Evolutionary conservation across 257 asterid species (phyloP).

Genomic region (Perilla frutescens): DNA sequence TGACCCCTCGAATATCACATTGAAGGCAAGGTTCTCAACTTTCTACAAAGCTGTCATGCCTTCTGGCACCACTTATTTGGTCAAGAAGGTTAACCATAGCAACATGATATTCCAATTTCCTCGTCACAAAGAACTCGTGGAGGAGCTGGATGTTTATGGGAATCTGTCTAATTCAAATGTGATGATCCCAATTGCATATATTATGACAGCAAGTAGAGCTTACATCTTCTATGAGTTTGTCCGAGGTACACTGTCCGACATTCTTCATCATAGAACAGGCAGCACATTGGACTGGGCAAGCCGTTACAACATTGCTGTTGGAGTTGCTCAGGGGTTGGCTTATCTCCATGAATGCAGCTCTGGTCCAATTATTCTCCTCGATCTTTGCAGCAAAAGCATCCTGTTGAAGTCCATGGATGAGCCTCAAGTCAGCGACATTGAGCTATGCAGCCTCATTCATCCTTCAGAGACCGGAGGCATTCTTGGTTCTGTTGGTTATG

Average conservation of each 20-base stretch:
- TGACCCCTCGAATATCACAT: conserved; percentile 48
- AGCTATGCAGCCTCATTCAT: conserved; percentile 78
- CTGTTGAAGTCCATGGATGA: conserved; percentile 67
- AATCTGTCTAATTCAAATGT: conserved; percentile 68
- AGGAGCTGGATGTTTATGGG: conserved; percentile 71
- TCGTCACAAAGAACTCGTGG: conserved; percentile 58
- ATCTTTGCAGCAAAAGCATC: conserved; percentile 73
- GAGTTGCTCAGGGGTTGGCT: conserved; percentile 81
- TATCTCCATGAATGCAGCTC: conserved; percentile 70
- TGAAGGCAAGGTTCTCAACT: conserved; percentile 75
- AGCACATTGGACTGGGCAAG: conserved; percentile 66
- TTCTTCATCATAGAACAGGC: conserved; percentile 51
- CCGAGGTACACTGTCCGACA: conserved; percentile 67
- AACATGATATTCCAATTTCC: conserved; percentile 73
- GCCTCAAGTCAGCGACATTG: conserved; percentile 82
- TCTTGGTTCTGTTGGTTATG: conserved; percentile 46
- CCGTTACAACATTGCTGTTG: conserved; percentile 83
- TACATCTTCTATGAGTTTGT: conserved; percentile 66
- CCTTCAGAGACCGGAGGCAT: conserved; percentile 69
- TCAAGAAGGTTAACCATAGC: conserved; percentile 79
- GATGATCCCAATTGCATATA: conserved; percentile 86
- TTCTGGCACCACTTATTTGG: conserved; percentile 61
- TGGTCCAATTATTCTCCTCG: conserved; percentile 71
- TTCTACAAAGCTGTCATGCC: conserved; percentile 83
- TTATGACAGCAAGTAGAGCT: conserved; percentile 64